phyloP scores from a whole-genome alignment of 805 yeast species.

The Kregervanrija delftensis region DNA sequence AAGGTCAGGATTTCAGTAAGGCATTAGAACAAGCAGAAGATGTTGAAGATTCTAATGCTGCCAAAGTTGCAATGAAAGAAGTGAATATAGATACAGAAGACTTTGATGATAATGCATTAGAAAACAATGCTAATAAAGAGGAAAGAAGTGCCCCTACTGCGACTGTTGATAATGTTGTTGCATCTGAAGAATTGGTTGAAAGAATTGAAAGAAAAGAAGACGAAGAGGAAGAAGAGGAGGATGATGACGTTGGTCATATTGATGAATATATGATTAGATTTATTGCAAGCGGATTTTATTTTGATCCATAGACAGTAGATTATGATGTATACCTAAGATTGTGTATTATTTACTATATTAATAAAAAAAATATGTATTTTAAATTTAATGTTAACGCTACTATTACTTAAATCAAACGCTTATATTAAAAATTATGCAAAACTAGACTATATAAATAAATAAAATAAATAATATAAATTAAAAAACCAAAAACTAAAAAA shows the following conservation, averaged over 20 bases:
- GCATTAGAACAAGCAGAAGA: conserved; percentile 90
- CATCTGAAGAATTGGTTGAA: conserved; percentile 17
- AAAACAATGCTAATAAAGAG: conserved; percentile 28
- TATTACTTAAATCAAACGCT: too few relatives aligned
- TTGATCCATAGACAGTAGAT: conserved; percentile 23
- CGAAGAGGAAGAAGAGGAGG: conserved; percentile 38
- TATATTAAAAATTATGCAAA: too few relatives aligned
- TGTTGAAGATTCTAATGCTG: conserved; percentile 85
- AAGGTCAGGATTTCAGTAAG: conserved; percentile 25
- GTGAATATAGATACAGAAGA: conserved; percentile 81
- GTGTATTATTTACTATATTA: conserved; percentile 4
- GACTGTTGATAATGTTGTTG: conserved; percentile 9
- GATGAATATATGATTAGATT: conserved; percentile 95
- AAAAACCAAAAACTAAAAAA: too few relatives aligned
- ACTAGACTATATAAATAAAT: too few relatives aligned
- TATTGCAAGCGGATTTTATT: conserved; percentile 77
- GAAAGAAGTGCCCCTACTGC: conserved; percentile 23
- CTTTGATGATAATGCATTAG: conserved; percentile 47
- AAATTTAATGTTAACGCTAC: too few relatives aligned
- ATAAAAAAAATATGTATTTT: background rate
- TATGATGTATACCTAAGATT: conserved; percentile 12
- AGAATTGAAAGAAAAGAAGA: conserved; percentile 11
- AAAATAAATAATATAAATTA: too few relatives aligned
- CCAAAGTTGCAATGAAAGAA: conserved; percentile 81
- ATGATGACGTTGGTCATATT: conserved; percentile 69